Evolutionary conservation across 2,329 filamentous ascomycete species (phyloP), one percentile per base, ranked within the genome.

Genomic region (Thelonectria discophora): DNA sequence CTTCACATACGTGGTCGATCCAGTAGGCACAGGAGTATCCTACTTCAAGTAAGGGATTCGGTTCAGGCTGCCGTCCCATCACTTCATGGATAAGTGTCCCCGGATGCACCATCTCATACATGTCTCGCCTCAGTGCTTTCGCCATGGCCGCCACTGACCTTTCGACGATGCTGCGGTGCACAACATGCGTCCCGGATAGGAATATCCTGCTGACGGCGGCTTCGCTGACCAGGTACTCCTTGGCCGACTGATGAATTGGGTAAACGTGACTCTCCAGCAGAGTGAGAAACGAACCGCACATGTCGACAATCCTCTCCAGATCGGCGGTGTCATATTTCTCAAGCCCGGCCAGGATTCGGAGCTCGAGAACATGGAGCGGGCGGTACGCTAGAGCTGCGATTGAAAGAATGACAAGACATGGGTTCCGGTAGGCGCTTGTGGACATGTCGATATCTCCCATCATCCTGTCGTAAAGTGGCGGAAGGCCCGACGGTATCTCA

Each of bases 201-300:
- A 60, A 60, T 48, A 63, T 54, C 48, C 13, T 27, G 48, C 62
- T 24, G 52, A 59, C 37, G 15, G 48, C 20, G 55, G 56, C 32
- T 55, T 64, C 42, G 43, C 30, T 40, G 27, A 42, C 45, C 39
- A 75, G 69, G 45, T 72, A 75, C 27, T 74, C 72, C 61, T 73
- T 74, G 11, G 69, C 72, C 13, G 73, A 74, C 53, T 75, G 70
- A 47, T 76, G 71, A 17, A 75, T 68, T 27, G 71, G 58, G 60
- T 58, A 65, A 34, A 74, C 64, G 4, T 50, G 69, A 20, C 48
- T 37, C 13, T 67, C 60, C n/a, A 24, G 62, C 20, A 72, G 18
- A 17, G 66, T 68, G 1, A 75, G 66, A 63, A 76, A 73, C 11
- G 70, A 73, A 57, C 70, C 64, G 59, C 72, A 75, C 10, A 45